Base-by-base conservation (phyloP, 768 basidiomycete species). In the Podaxis carcinomalis region DNA sequence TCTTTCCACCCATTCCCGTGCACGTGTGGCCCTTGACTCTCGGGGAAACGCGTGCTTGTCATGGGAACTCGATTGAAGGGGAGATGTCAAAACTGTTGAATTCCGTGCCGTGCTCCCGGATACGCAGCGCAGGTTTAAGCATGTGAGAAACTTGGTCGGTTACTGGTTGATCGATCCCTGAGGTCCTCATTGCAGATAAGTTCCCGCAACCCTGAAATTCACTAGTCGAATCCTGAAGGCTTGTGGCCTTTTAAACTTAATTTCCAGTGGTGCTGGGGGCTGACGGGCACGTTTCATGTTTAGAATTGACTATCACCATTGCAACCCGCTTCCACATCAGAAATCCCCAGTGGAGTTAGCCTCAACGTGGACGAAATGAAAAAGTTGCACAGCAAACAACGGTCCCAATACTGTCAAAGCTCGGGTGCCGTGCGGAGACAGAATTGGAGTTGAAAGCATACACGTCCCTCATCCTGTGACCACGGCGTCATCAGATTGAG, bases 321-420 rank as follows among this genome's bases (percentile, higher is more conserved):
- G 57, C 57, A 40, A 58, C 57, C 57, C 36, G 57, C n/a, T 62
- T 62, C 61, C 46, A 56, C 56, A 62, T 62, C 61, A 62, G 61
- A 62, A 62, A 40, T 19, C 37, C 3, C 27, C 23, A 32, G 46
- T 61, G 53, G 59, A 47, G 46, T 55, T 44, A 53, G 52, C 47
- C 28, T 55, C 36, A 50, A 28, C 42, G 56, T 55, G 57, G 36
- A 46, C 7, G 51, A 36, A 50, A 58, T 50, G 57, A 58, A 51
- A 36, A 36, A 21, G 11, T 19, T 23, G 46, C n/a, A 47, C 19
- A 51, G 32, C 47, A 44, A 56, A 46, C 40, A 56, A 32, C 42
- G 23, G 42, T 27, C 56, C 44, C 54, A 56, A 44, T 27, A 55
- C 19, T 40, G 13, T 5, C 53, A 56, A 46, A 56, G 13, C n/a